Base-by-base conservation (phyloP, 2,329 filamentous ascomycete species). In the Coleophoma cylindrospora region DNA sequence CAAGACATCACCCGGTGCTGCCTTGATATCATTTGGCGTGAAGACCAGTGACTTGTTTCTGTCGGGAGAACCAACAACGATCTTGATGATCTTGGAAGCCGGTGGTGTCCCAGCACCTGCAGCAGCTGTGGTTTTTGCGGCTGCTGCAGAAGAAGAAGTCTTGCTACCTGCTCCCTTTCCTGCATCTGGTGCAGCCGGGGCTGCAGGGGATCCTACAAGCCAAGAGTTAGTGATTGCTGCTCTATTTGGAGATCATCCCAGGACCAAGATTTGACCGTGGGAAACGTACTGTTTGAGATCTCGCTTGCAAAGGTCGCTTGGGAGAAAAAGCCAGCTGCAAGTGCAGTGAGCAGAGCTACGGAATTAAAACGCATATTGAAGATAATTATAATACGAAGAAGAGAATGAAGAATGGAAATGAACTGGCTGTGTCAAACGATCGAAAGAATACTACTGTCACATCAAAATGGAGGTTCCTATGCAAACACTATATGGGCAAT, bases 11-110 rank as follows among this genome's bases (percentile, higher is more conserved):
- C 76, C 76, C 13, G 70, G 48, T 14, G 66, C 60, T 33, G 76
- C 76, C 6, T 68, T 68, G 40, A 79, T 66, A 50, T 73, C 72
- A 54, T 73, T 67, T 2, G 77, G 77, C 48, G 72, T 69, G 61
- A 79, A 80, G 50, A 60, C 62, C 36, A 79, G 70, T 89, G 90
- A 34, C 78, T 96, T 64, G 89, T 56, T 54, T n/a, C 53, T 15
- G 22, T 38, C 47, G 4, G 50, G 40, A 12, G 51, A 45, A 14
- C 51, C 49, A 9, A 54, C 51, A 13, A 49, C 49, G 13, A 50
- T 47, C 15, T 47, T 38, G 32, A 52, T 52, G 21, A 52, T 19
- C 45, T 50, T 52, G 13, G 40, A 43, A 8, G 14, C 33, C 10
- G n/a, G 36, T 41, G n/a, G 19, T 32, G 5, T 45, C 21, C 34